These are phyloP conservation scores for Fusarium sororula DNA, from an alignment of 2,329 filamentous ascomycete species.

Conservation along the genomic window DNA sequence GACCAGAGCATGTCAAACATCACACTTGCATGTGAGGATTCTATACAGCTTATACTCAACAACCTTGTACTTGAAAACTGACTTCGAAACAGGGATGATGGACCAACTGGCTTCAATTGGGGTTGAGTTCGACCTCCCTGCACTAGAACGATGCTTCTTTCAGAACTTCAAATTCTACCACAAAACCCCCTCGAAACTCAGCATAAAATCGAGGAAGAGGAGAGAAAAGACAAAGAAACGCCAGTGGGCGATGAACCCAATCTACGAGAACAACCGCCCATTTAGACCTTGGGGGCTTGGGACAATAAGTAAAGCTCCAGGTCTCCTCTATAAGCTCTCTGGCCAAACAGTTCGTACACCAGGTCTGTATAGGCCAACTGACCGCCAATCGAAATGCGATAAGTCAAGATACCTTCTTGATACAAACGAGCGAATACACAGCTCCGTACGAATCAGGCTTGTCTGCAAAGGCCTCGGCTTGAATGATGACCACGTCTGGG, in stretches of 20 bases:
- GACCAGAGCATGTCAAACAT: conserved; percentile 57
- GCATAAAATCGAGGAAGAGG: conserved; percentile 24
- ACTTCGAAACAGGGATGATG: conserved; percentile 59
- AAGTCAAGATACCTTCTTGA: conserved; percentile 55
- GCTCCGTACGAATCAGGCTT: conserved; percentile 63
- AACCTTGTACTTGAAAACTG: neutral
- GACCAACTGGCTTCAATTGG: conserved; percentile 62
- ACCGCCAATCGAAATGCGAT: conserved; percentile 51
- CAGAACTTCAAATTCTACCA: conserved; percentile 48
- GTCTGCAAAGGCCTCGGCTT: conserved; percentile 60
- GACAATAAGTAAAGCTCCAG: conserved; percentile 51
- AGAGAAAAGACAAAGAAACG: conserved; percentile 15
- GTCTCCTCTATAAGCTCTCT: conserved; percentile 55
- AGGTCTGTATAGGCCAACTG: conserved; percentile 57
- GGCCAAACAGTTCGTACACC: conserved; percentile 57
- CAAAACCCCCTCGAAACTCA: conserved; percentile 12
- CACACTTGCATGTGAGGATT: conserved; percentile 50
- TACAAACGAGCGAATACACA: conserved; percentile 66
- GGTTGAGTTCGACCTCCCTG: conserved; percentile 57
- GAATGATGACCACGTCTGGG: conserved; percentile 59
- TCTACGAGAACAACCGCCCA: conserved; percentile 59
- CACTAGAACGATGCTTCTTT: conserved; percentile 53
- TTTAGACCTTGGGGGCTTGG: conserved; percentile 60
- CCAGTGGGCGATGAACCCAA: conserved; percentile 58
- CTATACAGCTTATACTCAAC: neutral